Base-by-base conservation (phyloP, 2,329 filamentous ascomycete species). In the Pyrenochaeta sp. region DNA sequence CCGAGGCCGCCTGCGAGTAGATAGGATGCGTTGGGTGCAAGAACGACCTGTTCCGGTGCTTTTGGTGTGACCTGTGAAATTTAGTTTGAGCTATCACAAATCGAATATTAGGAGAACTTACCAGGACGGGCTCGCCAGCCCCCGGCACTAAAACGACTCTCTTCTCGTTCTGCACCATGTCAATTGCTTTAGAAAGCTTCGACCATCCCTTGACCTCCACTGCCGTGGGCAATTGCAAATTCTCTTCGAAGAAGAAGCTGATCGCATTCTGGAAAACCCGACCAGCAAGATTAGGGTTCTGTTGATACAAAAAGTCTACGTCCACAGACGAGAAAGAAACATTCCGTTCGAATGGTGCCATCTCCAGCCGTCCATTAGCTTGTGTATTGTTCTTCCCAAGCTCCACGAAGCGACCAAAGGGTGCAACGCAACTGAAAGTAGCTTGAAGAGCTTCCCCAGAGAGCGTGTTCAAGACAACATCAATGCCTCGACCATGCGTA, bases 371-470 rank as follows among this genome's bases (percentile, higher is more conserved):
- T 2, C 14, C 38, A 15, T 34, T 43, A 2, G 15, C 19, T 22
- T 37, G 29, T 3, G 39, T 7, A 18, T 51, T 42, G 7, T 15
- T 34, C 9, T 37, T 39, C 2, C 51, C 50, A 35, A 65, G 49
- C 28, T 65, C 54, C 4, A 63, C 17, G 9, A 63, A 53, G 14
- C 34, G 35, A 9, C 62, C 61, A 35, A 53, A 49, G 17, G 51
- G 32, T 0, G 77, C 77, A 2, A 81, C 60, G 31, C 74, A 77
- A 4, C 68, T 54, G 73, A 75, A 81, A 0, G 72, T 75, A 0
- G 69, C 69, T 3, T 55, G 54, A 1, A 72, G 48, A 3, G 51
- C 30, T n/a, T 65, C 54, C 1, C 68, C 68, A 18, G 54, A 41
- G 1, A 60, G 27, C 1, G 46, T 48, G 48, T 72, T 72, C 3